These are phyloP conservation scores for Barnettozyma salicaria DNA, from an alignment of 805 yeast species.

Conservation along the genomic window DNA sequence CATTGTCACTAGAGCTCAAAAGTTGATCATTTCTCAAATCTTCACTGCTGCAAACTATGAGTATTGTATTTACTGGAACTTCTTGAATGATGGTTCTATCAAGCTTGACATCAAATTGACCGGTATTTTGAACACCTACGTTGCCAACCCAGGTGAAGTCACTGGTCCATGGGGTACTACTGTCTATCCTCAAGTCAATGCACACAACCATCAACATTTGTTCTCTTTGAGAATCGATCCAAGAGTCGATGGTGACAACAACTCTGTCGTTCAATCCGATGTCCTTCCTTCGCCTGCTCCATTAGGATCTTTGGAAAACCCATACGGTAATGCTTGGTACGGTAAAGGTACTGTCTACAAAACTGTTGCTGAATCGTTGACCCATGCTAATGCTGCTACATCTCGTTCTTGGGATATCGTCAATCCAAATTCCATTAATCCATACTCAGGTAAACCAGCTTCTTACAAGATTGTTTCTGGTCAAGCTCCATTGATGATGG, in stretches of 20 bases:
- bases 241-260: slow-evolving; percentile 73
- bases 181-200: slow-evolving; percentile 75
- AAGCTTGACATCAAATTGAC: slow-evolving; percentile 74
- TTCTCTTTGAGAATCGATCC: slow-evolving; percentile 76
- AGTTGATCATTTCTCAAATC: slow-evolving; percentile 68
- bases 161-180: slow-evolving; percentile 74
- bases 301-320: slow-evolving; percentile 61
- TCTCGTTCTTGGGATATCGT: slow-evolving; percentile 74
- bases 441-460: slow-evolving; percentile 68
- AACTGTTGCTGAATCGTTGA: slow-evolving; percentile 60
- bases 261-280: slow-evolving; percentile 65
- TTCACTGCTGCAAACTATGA: slow-evolving; percentile 86
- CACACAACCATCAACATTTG: slow-evolving; percentile 84
- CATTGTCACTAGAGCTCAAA: slow-evolving; percentile 69
- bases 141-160: slow-evolving; percentile 58
- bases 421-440: slow-evolving; percentile 62
- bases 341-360: slow-evolving; percentile 61
- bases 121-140: slow-evolving; percentile 74
- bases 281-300: slow-evolving; percentile 54
- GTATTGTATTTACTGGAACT: slow-evolving; percentile 77
- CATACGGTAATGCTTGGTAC: slow-evolving; percentile 73
- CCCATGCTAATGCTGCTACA: slow-evolving; percentile 54
- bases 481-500: slow-evolving; percentile 67
- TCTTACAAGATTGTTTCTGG: slow-evolving; percentile 73
- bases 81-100: slow-evolving; percentile 80